A percentile compares a stretch with the other conserved stretches of the same genome.
Evolutionary conservation across 1,139 yeast species (phyloP).

Genomic region (Magnusiomyces suaveolens): DNA sequence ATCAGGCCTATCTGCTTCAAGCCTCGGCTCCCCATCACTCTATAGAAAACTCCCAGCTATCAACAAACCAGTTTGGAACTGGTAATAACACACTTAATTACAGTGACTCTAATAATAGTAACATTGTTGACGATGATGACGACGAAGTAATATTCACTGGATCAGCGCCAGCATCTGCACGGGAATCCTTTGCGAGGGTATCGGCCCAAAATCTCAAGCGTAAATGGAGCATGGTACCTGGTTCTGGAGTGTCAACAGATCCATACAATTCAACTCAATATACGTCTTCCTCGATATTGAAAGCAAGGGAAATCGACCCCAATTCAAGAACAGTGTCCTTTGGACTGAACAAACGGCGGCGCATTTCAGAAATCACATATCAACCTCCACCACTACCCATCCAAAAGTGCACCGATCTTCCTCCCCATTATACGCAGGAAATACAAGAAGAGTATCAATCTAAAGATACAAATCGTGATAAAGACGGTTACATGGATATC

Average conservation of each 20-base stretch:
- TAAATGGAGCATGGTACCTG: not conserved
- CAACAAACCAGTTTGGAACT: not conserved
- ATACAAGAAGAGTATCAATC: slow-evolving; percentile 21
- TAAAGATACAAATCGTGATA: slow-evolving; percentile 26
- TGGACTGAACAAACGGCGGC: not conserved
- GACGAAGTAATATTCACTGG: slow-evolving; percentile 5
- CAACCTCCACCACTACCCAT: slow-evolving; percentile 22
- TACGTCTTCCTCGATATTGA: not conserved
- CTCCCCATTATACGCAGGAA: slow-evolving; percentile 19
- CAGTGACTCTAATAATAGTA: too few species aligned
- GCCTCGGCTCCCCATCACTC: not conserved
- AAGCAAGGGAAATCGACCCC: not conserved
- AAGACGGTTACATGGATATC: slow-evolving; percentile 35
- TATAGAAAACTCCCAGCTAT: not conserved
- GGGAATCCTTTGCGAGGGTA: not conserved
- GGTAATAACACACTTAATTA: not conserved
- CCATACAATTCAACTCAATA: not conserved
- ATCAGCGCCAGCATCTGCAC: not conserved
- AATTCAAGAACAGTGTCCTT: not conserved
- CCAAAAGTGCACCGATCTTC: slow-evolving; percentile 26
- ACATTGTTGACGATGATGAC: slow-evolving; percentile 2
- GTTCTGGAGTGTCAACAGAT: not conserved
- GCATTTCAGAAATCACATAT: not conserved
- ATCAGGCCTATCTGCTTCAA: not conserved
- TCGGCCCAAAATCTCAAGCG: not conserved